A percentile compares a stretch with the other conserved stretches of the same genome.
These are phyloP conservation scores for Pseudoneurospora amorphoporcata DNA, from an alignment of 495 filamentous ascomycete genomes.

Conservation along the genomic window DNA sequence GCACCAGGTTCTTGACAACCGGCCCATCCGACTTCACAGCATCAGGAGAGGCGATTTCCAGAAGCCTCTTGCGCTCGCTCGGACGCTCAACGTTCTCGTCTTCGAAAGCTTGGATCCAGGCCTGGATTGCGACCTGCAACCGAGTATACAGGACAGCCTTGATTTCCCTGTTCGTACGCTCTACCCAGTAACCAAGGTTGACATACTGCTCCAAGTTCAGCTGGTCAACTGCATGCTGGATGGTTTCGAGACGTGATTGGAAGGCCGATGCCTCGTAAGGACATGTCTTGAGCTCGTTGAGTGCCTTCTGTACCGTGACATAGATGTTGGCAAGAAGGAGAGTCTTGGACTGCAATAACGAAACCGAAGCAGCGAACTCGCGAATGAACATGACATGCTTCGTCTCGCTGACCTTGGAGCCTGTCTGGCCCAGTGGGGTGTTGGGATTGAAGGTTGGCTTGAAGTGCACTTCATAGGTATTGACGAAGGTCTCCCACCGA, in stretches of 20 bases:
- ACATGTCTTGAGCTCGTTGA: slow-evolving; percentile 75
- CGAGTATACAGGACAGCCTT: slow-evolving; percentile 65
- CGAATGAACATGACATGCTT: slow-evolving; percentile 93
- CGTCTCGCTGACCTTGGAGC: slow-evolving; percentile 59
- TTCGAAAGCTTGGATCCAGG: slow-evolving; percentile 79
- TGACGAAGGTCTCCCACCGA: slow-evolving; percentile 94
- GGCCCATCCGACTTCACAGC: slow-evolving; percentile 37
- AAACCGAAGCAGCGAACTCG: slow-evolving; percentile 78
- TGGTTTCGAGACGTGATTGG: slow-evolving; percentile 64
- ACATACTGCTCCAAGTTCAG: slow-evolving; percentile 91
- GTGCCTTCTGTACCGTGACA: slow-evolving; percentile 69
- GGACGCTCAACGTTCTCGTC: slow-evolving; percentile 44
- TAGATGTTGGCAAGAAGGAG: slow-evolving; percentile 67
- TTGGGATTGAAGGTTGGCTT: slow-evolving; percentile 50
- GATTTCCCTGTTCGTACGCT: slow-evolving; percentile 72
- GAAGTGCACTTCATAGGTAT: slow-evolving; percentile 85
- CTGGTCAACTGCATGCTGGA: slow-evolving; percentile 86
- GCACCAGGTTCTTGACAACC: slow-evolving; percentile 57
- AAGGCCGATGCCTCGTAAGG: slow-evolving; percentile 69
- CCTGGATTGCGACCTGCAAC: slow-evolving; percentile 65
- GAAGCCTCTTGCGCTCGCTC: slow-evolving; percentile 33
- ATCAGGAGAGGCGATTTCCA: slow-evolving; percentile 21
- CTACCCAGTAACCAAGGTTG: slow-evolving; percentile 83
- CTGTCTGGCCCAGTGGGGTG: slow-evolving; percentile 48
- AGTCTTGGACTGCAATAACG: slow-evolving; percentile 78